Conservation (phyloP, 2,329 filamentous ascomycete genomes). For the Aspergillus vadensis region DNA sequence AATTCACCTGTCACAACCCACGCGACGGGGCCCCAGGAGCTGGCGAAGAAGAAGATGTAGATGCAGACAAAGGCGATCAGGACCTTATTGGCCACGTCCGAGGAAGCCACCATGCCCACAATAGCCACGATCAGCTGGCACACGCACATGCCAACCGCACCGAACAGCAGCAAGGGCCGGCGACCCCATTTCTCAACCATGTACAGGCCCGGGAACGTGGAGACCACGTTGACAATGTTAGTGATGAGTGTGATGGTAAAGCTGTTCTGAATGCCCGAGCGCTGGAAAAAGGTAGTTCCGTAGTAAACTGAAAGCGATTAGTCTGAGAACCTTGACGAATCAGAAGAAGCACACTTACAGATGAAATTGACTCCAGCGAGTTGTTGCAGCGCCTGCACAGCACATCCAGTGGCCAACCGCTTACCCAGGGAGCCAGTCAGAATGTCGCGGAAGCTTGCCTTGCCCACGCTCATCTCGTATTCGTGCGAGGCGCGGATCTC, state of each 20-base stretch:
- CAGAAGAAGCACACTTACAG: conserved; percentile 28
- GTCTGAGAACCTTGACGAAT: neutral
- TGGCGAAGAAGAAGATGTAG: conserved; percentile 53
- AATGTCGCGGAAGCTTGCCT: conserved; percentile 40
- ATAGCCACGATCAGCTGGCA: conserved; percentile 54
- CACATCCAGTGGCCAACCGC: conserved; percentile 43
- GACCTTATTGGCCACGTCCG: conserved; percentile 42
- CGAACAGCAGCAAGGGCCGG: conserved; percentile 50
- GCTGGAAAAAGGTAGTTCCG: conserved; percentile 44
- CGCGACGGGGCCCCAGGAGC: conserved; percentile 44
- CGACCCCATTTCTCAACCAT: conserved; percentile 54
- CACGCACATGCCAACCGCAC: conserved; percentile 50
- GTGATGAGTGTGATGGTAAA: conserved; percentile 54
- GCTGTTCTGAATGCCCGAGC: conserved; percentile 44
- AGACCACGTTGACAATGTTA: conserved; percentile 50
- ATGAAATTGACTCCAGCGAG: conserved; percentile 48
- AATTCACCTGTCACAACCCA: conserved; percentile 54
- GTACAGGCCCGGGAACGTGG: conserved; percentile 51
- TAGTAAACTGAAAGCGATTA: conserved; percentile 35
- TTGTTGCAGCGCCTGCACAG: conserved; percentile 44
- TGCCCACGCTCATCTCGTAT: conserved; percentile 64
- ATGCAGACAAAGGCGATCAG: conserved; percentile 50
- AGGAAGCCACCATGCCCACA: conserved; percentile 46
- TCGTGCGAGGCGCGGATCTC: conserved; percentile 88
- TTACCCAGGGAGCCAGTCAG: conserved; percentile 39